A percentile compares a stretch with the other conserved stretches of the same genome.
Conservation (phyloP, 2,329 filamentous ascomycete genomes). For the Pleurostoma richardsiae region DNA sequence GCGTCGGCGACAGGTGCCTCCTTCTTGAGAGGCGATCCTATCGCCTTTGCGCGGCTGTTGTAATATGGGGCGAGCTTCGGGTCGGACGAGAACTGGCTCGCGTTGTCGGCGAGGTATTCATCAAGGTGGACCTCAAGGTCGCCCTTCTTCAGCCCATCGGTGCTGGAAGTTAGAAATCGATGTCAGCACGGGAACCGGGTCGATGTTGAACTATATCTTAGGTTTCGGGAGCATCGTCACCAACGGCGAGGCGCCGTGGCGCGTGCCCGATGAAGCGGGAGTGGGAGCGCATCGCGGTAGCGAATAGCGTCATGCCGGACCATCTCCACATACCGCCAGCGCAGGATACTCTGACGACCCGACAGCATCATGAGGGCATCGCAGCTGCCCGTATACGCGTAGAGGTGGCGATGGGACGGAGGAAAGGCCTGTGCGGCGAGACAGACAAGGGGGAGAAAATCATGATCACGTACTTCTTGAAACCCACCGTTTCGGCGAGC, state of each 20-base stretch:
- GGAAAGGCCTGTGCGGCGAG: no score
- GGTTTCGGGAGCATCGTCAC: background rate
- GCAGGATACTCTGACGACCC: no score
- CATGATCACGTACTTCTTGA: conserved; percentile 62
- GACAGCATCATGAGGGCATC: no score
- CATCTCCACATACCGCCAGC: no score
- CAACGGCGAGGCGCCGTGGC: background rate
- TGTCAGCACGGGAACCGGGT: conserved; percentile 3
- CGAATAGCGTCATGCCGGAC: no score
- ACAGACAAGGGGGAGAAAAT: background rate
- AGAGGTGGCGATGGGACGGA: no score
- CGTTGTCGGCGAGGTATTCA: conserved; percentile 65
- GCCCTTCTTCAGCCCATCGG: conserved; percentile 67
- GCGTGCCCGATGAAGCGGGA: background rate
- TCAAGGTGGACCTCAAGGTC: conserved; percentile 76
- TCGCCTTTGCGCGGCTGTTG: conserved; percentile 55
- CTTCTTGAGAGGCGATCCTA: conserved; percentile 57
- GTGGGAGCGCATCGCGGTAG: no score
- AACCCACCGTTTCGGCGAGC: conserved; percentile 64
- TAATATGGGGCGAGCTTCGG: conserved; percentile 71
- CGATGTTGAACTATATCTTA: background rate
- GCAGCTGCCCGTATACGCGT: no score
- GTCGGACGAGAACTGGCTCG: conserved; percentile 57
- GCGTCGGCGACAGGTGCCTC: conserved; percentile 34
- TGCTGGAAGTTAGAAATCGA: conserved; percentile 39